Base-by-base conservation (phyloP, 1,139 yeast species). In the Hansenula sp. region DNA sequence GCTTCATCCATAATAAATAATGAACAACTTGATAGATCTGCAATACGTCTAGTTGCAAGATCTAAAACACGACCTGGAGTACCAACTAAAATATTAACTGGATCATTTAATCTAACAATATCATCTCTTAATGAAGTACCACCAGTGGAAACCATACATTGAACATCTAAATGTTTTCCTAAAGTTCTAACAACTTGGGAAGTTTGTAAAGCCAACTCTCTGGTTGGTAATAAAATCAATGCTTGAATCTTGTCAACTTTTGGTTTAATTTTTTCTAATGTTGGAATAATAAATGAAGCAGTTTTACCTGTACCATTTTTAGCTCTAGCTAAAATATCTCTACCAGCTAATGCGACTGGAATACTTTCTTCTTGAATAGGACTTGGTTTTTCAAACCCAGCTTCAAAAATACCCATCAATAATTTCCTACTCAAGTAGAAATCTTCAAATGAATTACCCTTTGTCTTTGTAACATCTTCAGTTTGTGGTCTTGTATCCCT, bases 251-350 rank as follows among this genome's bases (percentile, higher is more conserved):
- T 84, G 64, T 82, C 77, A 41, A 81, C 56, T 60, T 87, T 86
- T 39, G 97, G 92, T 65, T 90, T 87, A 48, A 86, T 73, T 58
- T 80, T 81, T 62, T 88, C 95, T 55, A 88, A 75, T 34, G 90
- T 76, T 29, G 97, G 96, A 55, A 88, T 87, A 37, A 84, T 82
- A 62, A 92, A 92, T 9, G 98, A 95, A 2, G 97, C 98, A 8
- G 98, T 92, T 63, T 92, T 92, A 55, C 98, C 98, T 1, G 98
- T 92, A 52, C 98, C 98, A 64, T 94, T 94, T 64, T 92, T 94
- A 37, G 99, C 98, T 68, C 98, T 79, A 14, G 99, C 99, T 51
- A 92, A 76, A 47, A 94, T 86, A 65, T 92, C 98, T 68, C 96
- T 81, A 39, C 98, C 97, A 37, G 95, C 84, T 39, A 92, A 74